Percentiles rank a stretch among this genome's conserved stretches.
Conservation (phyloP, 2,329 filamentous ascomycete species). For the Colletotrichum cordylinicola region DNA sequence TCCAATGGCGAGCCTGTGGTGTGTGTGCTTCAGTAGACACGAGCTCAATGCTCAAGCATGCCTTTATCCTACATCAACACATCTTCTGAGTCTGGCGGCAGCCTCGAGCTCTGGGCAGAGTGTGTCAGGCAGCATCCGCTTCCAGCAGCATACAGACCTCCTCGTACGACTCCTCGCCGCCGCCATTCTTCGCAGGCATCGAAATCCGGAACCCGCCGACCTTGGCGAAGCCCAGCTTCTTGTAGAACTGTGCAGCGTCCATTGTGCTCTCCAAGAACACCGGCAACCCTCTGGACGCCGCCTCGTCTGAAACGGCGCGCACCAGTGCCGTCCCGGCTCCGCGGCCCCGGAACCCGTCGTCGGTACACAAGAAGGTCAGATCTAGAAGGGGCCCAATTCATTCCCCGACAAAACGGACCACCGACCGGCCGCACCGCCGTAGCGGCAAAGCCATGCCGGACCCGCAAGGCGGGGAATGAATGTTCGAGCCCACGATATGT, state of each 20-base stretch:
- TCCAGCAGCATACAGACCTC: background rate
- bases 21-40: background rate
- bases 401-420: background rate
- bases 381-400: slow-evolving; percentile 28
- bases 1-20: background rate
- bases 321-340: slow-evolving; percentile 41
- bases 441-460: background rate
- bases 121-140: background rate
- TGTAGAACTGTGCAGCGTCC: slow-evolving; percentile 42
- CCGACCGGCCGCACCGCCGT: background rate
- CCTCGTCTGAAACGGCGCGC: slow-evolving; percentile 35
- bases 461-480: background rate
- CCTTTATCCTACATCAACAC: background rate
- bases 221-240: slow-evolving; percentile 39
- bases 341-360: slow-evolving; percentile 36
- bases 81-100: background rate
- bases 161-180: background rate
- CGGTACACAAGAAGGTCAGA: slow-evolving; percentile 44
- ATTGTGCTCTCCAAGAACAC: slow-evolving; percentile 45
- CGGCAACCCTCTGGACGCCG: slow-evolving; percentile 33
- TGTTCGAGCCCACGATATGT: background rate
- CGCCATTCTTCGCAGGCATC: slow-evolving; percentile 33
- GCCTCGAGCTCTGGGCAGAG: background rate
- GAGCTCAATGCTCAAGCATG: background rate
- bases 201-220: slow-evolving; percentile 38